These are phyloP conservation scores for Kandelia obovata DNA, from an alignment of 345 rosid species.

Conservation along the genomic window DNA sequence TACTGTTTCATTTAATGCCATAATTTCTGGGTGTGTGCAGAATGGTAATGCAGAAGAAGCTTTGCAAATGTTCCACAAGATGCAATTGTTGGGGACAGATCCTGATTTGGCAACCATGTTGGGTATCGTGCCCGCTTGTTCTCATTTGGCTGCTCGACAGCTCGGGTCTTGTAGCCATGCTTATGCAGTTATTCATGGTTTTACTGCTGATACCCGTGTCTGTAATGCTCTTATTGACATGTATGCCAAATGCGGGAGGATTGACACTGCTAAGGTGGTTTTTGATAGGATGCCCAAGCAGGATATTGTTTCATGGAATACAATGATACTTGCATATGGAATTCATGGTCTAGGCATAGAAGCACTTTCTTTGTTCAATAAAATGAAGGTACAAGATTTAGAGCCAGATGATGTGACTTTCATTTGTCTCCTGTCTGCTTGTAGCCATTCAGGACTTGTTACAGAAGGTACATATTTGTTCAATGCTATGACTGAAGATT, in stretches of 20 bases:
- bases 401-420: conserved; percentile 52
- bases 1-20: conserved; percentile 35
- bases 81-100: conserved; percentile 21
- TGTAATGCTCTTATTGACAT: conserved; percentile 58
- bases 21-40: conserved; percentile 39
- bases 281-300: conserved; percentile 41
- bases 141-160: conserved; percentile 43
- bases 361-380: conserved; percentile 41
- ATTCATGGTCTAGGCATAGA: conserved; percentile 53
- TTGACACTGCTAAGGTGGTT: conserved; percentile 42
- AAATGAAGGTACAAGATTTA: conserved; percentile 34
- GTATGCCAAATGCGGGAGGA: conserved; percentile 63
- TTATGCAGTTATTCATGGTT: conserved; percentile 33
- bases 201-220: conserved; percentile 27
- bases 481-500: conserved; percentile 35
- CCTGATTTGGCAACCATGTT: conserved; percentile 34
- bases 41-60: conserved; percentile 40
- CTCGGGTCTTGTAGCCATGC: conserved; percentile 44
- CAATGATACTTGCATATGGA: conserved; percentile 53
- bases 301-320: conserved; percentile 52
- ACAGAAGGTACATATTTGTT: conserved; percentile 48
- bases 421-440: conserved; percentile 51
- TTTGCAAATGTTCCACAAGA: conserved; percentile 24
- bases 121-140: conserved; percentile 49
- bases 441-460: conserved; percentile 67